These are phyloP conservation scores for Condylostoma magnum DNA, from an alignment of 169 alveolate genomes.

Conservation along the genomic window DNA sequence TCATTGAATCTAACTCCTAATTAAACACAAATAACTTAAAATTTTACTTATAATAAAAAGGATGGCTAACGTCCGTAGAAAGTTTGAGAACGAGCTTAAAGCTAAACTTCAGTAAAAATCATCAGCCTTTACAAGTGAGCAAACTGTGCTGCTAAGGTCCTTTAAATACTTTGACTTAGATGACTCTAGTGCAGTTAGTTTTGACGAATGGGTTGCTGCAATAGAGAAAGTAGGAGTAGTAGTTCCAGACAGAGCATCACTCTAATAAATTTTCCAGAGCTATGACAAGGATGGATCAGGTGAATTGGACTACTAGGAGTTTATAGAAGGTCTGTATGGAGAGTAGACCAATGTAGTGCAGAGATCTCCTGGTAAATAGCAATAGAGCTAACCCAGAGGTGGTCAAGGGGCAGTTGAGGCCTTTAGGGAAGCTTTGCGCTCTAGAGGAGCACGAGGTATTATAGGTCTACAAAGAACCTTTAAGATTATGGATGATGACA, in stretches of 20 bases:
- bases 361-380: no score
- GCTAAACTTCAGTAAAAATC: slow-evolving; percentile 60
- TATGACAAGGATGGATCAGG: slow-evolving; percentile 61
- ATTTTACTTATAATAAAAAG: background rate
- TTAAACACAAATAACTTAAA: background rate
- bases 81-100: slow-evolving; percentile 68
- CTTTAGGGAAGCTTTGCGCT: slow-evolving; percentile 43
- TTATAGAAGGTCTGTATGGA: slow-evolving; percentile 39
- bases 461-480: slow-evolving; percentile 52
- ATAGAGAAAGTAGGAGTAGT: slow-evolving; percentile 67
- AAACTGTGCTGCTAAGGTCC: slow-evolving; percentile 53
- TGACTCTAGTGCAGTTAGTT: slow-evolving; percentile 54
- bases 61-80: slow-evolving; percentile 10
- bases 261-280: slow-evolving; percentile 41
- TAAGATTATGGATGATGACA: slow-evolving; percentile 61
- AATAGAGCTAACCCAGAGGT: slow-evolving; percentile 34
- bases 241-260: slow-evolving; percentile 11
- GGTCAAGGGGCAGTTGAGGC: slow-evolving; percentile 17
- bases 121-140: slow-evolving; percentile 50
- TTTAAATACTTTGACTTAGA: slow-evolving; percentile 80
- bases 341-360: slow-evolving; percentile 27
- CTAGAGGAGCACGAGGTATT: slow-evolving; percentile 72
- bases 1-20: background rate
- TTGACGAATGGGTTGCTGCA: slow-evolving; percentile 58
- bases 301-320: slow-evolving; percentile 54